phyloP scores from a whole-genome alignment of 1,139 yeast genomes.

The Diutina mesorugosa region DNA sequence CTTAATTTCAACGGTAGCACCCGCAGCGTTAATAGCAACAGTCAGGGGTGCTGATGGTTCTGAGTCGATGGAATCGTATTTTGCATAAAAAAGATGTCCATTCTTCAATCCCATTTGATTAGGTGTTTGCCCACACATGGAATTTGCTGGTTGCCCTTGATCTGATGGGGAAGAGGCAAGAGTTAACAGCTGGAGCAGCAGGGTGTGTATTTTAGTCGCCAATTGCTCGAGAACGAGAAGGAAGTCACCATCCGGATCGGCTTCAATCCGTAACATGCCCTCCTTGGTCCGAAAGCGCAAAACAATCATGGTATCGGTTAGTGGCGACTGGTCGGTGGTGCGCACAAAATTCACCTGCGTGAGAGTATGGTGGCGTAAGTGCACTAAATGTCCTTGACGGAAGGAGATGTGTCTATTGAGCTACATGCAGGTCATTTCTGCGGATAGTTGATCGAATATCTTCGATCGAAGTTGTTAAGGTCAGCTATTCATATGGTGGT shows the following conservation, averaged over 20 bases:
- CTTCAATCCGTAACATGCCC: constrained; percentile 64
- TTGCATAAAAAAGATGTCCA: background rate
- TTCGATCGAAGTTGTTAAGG: background rate
- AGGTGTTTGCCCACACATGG: background rate
- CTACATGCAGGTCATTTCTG: too few relatives aligned
- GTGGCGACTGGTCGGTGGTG: background rate
- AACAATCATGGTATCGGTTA: constrained; percentile 15
- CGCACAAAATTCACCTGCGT: background rate
- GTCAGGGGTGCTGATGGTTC: background rate
- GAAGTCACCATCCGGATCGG: constrained; percentile 37
- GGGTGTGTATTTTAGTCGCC: constrained; percentile 15
- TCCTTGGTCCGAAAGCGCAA: constrained; percentile 67
- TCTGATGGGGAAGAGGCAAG: background rate
- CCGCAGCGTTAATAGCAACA: constrained; percentile 4
- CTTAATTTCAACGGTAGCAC: constrained; percentile 1
- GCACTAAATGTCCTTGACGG: background rate
- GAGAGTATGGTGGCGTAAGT: background rate
- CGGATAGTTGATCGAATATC: background rate
- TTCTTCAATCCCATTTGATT: background rate
- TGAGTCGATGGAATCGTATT: background rate
- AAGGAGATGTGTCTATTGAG: too few relatives aligned
- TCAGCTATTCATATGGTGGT: background rate
- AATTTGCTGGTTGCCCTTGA: background rate
- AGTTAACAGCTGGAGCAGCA: background rate
- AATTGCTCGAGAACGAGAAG: constrained; percentile 33